Conservation (phyloP, 495 filamentous ascomycete species). For the Lophium mytilinum region DNA sequence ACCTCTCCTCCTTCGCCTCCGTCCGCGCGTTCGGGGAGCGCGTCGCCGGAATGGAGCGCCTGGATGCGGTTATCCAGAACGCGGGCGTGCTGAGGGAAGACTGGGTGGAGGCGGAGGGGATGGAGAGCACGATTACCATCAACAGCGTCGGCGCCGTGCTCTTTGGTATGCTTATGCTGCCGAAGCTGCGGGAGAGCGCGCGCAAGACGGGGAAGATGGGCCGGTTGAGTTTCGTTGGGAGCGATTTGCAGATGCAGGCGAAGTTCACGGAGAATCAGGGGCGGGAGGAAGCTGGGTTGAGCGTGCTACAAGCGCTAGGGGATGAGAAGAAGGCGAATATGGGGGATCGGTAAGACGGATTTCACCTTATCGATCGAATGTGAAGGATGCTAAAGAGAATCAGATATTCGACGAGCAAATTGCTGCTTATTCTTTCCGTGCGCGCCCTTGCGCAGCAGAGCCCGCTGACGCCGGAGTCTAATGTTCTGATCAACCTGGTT, state of each 20-base stretch:
- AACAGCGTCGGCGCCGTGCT: constrained; percentile 45
- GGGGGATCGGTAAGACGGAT: constrained; percentile 15
- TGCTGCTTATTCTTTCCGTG: constrained; percentile 22
- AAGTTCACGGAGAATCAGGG: constrained; percentile 21
- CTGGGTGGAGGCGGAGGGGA: constrained; percentile 33
- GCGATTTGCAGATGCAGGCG: constrained; percentile 26
- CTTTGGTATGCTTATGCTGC: constrained; percentile 38
- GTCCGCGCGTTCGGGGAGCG: constrained; percentile 42
- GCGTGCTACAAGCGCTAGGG: constrained; percentile 23
- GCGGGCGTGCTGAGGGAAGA: constrained; percentile 35
- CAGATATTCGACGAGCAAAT: constrained; percentile 24
- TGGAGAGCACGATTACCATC: constrained; percentile 43
- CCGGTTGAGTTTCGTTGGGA: constrained; percentile 24
- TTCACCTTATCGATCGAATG: no score
- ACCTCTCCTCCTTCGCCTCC: constrained; percentile 44
- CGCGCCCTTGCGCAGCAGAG: constrained; percentile 12
- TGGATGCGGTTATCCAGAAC: constrained; percentile 42
- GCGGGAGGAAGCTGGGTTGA: not conserved
- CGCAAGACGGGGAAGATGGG: not conserved
- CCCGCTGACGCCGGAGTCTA: constrained; percentile 10
- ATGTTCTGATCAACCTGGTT: constrained; percentile 34
- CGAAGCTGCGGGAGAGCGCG: constrained; percentile 27
- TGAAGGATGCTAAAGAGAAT: no score
- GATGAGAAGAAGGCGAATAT: constrained; percentile 20
- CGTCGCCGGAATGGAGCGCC: constrained; percentile 28